A percentile compares a stretch with the other conserved stretches of the same genome.
Conservation (phyloP, 108 stramenopile species). For the Bacterosira constricta region DNA sequence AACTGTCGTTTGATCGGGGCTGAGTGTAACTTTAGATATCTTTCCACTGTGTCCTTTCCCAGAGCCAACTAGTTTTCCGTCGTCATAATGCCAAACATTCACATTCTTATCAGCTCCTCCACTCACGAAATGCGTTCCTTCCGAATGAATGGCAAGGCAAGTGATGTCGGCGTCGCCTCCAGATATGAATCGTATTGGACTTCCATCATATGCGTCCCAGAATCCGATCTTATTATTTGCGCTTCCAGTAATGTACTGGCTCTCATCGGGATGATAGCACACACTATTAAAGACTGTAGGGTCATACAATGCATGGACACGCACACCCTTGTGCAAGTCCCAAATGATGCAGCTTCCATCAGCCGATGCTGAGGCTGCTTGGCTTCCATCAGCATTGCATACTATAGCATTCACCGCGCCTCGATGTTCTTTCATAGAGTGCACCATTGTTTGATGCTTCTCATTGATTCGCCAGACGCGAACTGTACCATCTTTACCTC, state of each 20-base stretch:
- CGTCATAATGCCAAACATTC: conserved; percentile 88
- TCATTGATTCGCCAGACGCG: conserved; percentile 80
- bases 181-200: conserved; percentile 77
- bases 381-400: conserved; percentile 58
- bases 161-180: conserved; percentile 82
- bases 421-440: conserved; percentile 89
- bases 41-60: conserved; percentile 82
- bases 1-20: conserved; percentile 66
- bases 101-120: conserved; percentile 82
- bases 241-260: conserved; percentile 86
- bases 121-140: conserved; percentile 71
- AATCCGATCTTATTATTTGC: conserved; percentile 86
- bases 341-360: conserved; percentile 92
- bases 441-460: conserved; percentile 76
- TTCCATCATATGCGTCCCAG: conserved; percentile 89
- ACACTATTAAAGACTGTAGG: conserved; percentile 76
- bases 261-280: conserved; percentile 88
- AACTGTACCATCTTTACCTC: conserved; percentile 87
- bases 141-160: conserved; percentile 69
- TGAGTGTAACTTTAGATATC: conserved; percentile 61
- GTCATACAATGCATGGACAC: conserved; percentile 83
- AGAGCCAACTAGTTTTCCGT: conserved; percentile 60
- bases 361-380: conserved; percentile 79
- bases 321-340: conserved; percentile 76
- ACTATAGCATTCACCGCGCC: conserved; percentile 73